Evolutionary conservation across 306 rosid species (phyloP), one percentile per base, ranked within the genome.

Genomic region (Heteromeles arbutifolia): DNA sequence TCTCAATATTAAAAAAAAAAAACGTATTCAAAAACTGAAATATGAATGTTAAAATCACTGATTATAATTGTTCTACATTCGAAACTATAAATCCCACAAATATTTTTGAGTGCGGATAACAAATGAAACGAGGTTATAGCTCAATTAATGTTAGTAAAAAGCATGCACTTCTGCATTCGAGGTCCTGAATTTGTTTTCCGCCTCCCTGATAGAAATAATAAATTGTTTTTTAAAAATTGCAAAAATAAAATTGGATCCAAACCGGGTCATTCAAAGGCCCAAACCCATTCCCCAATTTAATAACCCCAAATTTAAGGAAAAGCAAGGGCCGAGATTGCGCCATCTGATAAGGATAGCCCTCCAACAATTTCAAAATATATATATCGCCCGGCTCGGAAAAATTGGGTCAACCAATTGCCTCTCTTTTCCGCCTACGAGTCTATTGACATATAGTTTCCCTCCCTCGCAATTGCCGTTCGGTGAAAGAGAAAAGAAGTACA

Each of bases 391-490:
- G 45, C 82, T 24, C 28, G 26, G 57, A 43, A 82, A 76, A 74
- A 48, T 15, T 48, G 54, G 21, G 54, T 8, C 8, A 24, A 61
- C 10, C 48, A 45, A 53, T 79, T 57, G 22, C 74, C 62, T 37
- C 67, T 59, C 57, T 32, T 73, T 74, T 80, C 82, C 82, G 78
- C 83, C 82, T 62, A 29, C 1, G 41, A 37, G 78, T 79, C 82
- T 67, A 25, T 25, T 25, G 65, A 25, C 14, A 59, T 3, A 11
- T 15, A 80, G 65, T 80, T 82, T 84, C 89, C 97, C 89, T 86
- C 88, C 82, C 53, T 78, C 81, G 84, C 92, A 78, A 80, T 86
- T 74, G 80, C 72, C 77, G 82, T 72, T 79, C 57, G 83, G 85
- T 32, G 71, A 56, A 84, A 31, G 73, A 67, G 85, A 74, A 71